These are phyloP conservation scores for Yarrowia sp. DNA, from an alignment of 805 yeast species.

Conservation along the genomic window DNA sequence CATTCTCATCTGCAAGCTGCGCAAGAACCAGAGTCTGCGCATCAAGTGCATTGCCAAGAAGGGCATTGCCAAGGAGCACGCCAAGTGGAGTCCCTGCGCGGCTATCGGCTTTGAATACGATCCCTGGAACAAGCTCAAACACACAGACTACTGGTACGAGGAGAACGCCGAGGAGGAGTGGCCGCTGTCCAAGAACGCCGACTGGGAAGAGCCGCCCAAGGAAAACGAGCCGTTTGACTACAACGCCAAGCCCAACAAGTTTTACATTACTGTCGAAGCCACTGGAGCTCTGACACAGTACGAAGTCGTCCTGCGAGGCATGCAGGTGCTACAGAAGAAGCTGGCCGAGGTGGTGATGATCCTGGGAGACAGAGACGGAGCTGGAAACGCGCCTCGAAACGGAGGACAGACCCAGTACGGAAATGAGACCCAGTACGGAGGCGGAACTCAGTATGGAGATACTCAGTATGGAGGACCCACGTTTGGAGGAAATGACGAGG, in stretches of 20 bases:
- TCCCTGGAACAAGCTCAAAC: slow-evolving; percentile 98
- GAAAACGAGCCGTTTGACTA: slow-evolving; percentile 88
- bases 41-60: slow-evolving; percentile 94
- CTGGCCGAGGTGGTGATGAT: slow-evolving; percentile 86
- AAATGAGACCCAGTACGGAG: slow-evolving; percentile 35
- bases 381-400: slow-evolving; percentile 1
- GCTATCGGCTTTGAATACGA: slow-evolving; percentile 97
- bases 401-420: slow-evolving; percentile 39
- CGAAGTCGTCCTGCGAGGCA: slow-evolving; percentile 85
- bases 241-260: slow-evolving; percentile 78
- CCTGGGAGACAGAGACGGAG: slow-evolving; percentile 52
- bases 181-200: slow-evolving; percentile 89
- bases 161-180: slow-evolving; percentile 87
- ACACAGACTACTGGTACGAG: slow-evolving; percentile 97
- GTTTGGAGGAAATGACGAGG: slow-evolving; percentile 29
- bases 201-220: slow-evolving; percentile 94
- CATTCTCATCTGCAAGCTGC: slow-evolving; percentile 85
- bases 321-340: slow-evolving; percentile 84
- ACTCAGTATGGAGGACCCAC: slow-evolving; percentile 37
- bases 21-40: slow-evolving; percentile 89
- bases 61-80: slow-evolving; percentile 97
- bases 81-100: slow-evolving; percentile 97
- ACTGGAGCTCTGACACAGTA: slow-evolving; percentile 89
- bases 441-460: slow-evolving; percentile 36
- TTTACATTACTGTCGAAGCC: slow-evolving; percentile 89